Conservation (phyloP, 73 alveolate genomes). For the Paramecium octaurelia region DNA sequence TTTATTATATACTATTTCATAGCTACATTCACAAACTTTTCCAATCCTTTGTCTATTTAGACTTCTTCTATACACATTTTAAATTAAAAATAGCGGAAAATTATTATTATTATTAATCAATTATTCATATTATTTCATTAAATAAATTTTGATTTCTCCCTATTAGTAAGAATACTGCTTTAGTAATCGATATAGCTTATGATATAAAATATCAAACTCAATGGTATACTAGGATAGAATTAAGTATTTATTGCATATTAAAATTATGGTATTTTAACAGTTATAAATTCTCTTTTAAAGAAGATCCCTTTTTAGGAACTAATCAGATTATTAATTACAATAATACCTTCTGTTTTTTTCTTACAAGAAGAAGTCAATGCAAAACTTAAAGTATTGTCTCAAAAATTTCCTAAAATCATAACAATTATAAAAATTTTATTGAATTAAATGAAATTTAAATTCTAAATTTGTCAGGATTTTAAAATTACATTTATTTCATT, state of each 20-base stretch:
- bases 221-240: too few species aligned
- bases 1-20: slow-evolving; percentile 1
- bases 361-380: neutral
- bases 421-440: too few species aligned
- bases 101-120: neutral
- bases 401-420: neutral
- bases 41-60: neutral
- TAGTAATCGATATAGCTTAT: too few species aligned
- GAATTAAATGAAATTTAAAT: too few species aligned
- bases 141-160: too few species aligned
- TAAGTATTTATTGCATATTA: neutral
- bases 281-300: neutral
- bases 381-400: neutral
- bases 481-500: too few species aligned
- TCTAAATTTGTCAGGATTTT: too few species aligned
- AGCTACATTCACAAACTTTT: neutral
- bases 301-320: neutral
- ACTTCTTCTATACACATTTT: slow-evolving; percentile 8
- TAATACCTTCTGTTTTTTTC: neutral
- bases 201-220: too few species aligned
- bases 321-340: neutral
- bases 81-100: neutral
- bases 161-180: too few species aligned
- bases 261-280: neutral
- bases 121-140: neutral